Percentiles rank a stretch among this genome's conserved stretches.
phyloP scores from a whole-genome alignment of 345 rosid genomes.

The Populus davidiana region DNA sequence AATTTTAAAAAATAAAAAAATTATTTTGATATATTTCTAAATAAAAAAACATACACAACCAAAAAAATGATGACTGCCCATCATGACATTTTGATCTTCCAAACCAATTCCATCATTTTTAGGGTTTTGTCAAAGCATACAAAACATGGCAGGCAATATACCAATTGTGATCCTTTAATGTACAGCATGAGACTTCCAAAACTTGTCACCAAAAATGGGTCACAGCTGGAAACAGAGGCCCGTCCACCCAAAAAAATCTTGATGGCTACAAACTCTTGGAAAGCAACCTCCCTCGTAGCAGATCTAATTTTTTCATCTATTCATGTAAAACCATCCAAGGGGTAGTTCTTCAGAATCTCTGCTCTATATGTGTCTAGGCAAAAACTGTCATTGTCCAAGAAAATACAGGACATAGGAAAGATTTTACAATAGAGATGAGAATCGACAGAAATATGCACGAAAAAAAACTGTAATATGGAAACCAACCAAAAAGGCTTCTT shows the following conservation, averaged over 20 bases:
- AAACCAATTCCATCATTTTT: neutral
- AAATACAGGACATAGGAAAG: neutral
- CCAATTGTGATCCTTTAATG: neutral
- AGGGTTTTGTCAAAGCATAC: neutral
- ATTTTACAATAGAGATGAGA: conserved; percentile 17
- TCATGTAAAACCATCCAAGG: neutral
- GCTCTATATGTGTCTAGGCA: conserved; percentile 4
- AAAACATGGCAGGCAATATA: neutral
- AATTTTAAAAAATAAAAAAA: too few relatives aligned
- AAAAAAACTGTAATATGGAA: conserved; percentile 25
- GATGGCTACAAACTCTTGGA: neutral
- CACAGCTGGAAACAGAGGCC: neutral
- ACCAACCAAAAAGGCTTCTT: conserved; percentile 20
- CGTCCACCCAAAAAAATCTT: neutral
- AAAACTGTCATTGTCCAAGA: neutral
- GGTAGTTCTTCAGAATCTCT: conserved; percentile 3
- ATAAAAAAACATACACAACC: neutral
- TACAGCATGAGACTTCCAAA: neutral
- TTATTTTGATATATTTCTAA: too few relatives aligned
- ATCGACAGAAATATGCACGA: conserved; percentile 15
- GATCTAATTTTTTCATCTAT: neutral
- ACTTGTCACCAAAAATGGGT: neutral
- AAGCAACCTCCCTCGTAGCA: neutral
- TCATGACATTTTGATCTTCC: neutral
- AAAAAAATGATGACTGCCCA: neutral